These are phyloP conservation scores for Aspergillus texensis DNA, from an alignment of 2,329 filamentous ascomycete genomes.

Conservation along the genomic window DNA sequence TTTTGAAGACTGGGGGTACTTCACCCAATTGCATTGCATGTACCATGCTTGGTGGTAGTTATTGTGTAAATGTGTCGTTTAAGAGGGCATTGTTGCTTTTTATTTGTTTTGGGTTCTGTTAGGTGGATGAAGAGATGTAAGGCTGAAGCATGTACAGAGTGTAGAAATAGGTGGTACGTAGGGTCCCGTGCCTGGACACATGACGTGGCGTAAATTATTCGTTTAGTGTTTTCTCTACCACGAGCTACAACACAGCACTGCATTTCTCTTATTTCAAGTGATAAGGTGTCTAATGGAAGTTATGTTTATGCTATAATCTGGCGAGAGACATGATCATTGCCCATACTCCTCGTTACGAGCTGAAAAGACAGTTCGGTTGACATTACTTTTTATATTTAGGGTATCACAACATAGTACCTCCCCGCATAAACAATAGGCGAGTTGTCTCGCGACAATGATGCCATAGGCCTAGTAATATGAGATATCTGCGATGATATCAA, in stretches of 20 bases:
- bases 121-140: too few relatives aligned
- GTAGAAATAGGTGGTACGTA: too few relatives aligned
- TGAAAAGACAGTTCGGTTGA: too few relatives aligned
- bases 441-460: neutral
- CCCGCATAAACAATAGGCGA: too few relatives aligned
- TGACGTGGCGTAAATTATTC: neutral
- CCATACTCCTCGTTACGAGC: neutral
- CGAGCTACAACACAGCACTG: too few relatives aligned
- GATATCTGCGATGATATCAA: neutral
- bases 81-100: neutral
- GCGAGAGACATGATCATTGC: neutral
- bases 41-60: neutral
- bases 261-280: too few relatives aligned
- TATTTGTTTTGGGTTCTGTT: neutral
- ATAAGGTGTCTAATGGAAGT: too few relatives aligned
- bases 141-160: neutral
- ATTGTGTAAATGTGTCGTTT: too few relatives aligned
- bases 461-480: neutral
- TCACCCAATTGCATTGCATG: slow-evolving; percentile 10
- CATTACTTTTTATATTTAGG: neutral
- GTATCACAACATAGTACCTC: neutral
- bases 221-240: neutral
- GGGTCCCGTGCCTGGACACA: neutral
- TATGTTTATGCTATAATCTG: neutral
- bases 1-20: slow-evolving; percentile 45